Evolutionary conservation across 352 stramenopile species (phyloP).

Genomic region (Phytophthora citricola): DNA sequence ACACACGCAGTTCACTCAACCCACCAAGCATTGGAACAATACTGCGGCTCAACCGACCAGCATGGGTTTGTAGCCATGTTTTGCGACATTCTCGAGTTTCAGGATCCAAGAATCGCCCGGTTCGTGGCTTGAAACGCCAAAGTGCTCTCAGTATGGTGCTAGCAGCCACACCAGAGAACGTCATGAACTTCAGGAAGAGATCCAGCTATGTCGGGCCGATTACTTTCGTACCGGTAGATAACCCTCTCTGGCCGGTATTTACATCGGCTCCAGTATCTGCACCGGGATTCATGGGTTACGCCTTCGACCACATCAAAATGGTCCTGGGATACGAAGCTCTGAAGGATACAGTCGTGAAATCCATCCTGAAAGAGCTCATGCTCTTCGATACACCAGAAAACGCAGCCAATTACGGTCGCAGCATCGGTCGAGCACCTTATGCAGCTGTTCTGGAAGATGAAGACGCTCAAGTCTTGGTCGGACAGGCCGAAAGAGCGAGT

Average conservation of each 20-base stretch:
- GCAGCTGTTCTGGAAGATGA: slow-evolving; percentile 50
- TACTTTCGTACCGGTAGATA: slow-evolving; percentile 74
- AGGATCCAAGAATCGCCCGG: slow-evolving; percentile 53
- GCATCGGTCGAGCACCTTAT: slow-evolving; percentile 49
- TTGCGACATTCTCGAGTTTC: slow-evolving; percentile 78
- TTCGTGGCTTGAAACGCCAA: slow-evolving; percentile 67
- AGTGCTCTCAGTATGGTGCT: slow-evolving; percentile 73
- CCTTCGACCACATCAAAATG: slow-evolving; percentile 71
- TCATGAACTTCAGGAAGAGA: slow-evolving; percentile 63
- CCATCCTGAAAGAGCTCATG: slow-evolving; percentile 80
- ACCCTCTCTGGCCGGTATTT: slow-evolving; percentile 73
- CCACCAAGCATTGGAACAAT: slow-evolving; percentile 58
- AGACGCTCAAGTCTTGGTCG: slow-evolving; percentile 11
- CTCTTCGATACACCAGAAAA: slow-evolving; percentile 68
- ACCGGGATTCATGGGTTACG: slow-evolving; percentile 75
- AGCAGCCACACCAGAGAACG: slow-evolving; percentile 59
- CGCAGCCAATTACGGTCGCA: slow-evolving; percentile 49
- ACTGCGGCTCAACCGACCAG: slow-evolving; percentile 54
- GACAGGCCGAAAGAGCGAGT: slow-evolving; percentile 24
- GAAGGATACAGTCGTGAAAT: slow-evolving; percentile 73
- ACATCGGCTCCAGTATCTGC: slow-evolving; percentile 43
- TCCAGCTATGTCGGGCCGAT: slow-evolving; percentile 59
- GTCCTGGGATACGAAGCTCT: slow-evolving; percentile 62
- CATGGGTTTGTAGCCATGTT: slow-evolving; percentile 84
- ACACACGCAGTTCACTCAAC: slow-evolving; percentile 42